phyloP scores from a whole-genome alignment of 225 moss, liverwort and hornwort species.

The Pleurozium schreberi region DNA sequence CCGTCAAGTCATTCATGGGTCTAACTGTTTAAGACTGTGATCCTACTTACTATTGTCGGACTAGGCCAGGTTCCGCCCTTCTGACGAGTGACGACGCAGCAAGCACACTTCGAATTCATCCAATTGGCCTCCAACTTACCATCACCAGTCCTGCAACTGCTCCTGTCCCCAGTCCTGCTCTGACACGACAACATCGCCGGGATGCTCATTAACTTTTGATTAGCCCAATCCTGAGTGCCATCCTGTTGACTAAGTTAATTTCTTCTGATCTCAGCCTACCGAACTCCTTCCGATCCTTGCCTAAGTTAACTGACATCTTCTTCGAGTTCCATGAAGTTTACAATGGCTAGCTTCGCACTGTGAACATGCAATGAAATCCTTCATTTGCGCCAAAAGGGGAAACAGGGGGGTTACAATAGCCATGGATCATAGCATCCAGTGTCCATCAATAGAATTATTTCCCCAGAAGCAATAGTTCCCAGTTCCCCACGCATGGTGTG shows the following conservation, averaged over 20 bases:
- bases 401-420: no score
- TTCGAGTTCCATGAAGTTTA: neutral
- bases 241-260: neutral
- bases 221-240: neutral
- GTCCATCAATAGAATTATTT: neutral
- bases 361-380: no score
- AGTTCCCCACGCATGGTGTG: no score
- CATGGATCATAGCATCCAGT: neutral
- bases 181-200: neutral
- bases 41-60: neutral
- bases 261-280: neutral
- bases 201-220: neutral
- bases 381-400: neutral
- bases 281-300: neutral
- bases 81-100: neutral
- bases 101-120: neutral
- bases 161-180: neutral
- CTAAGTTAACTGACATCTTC: no score
- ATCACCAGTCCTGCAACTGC: neutral
- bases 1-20: conserved; percentile 2
- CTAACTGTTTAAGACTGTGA: neutral
- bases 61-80: neutral
- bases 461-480: neutral
- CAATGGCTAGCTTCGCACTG: neutral
- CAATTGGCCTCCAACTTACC: neutral